These are phyloP conservation scores for Coemansia sp. DNA, from an alignment of 192 early-diverging fungal species.

Conservation along the genomic window DNA sequence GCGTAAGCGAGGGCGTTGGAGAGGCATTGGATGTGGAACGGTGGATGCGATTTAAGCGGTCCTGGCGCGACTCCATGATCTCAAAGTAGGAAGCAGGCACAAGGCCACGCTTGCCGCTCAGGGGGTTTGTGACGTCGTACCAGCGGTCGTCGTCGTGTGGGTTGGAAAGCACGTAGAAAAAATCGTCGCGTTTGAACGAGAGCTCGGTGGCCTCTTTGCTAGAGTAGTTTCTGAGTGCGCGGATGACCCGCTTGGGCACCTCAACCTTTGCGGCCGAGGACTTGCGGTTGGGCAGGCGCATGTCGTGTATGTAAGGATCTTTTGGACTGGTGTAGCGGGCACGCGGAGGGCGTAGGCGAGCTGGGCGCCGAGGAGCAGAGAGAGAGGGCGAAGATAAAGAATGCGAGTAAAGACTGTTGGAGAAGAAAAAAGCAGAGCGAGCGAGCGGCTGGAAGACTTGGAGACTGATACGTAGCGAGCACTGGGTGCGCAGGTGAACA, in stretches of 20 bases:
- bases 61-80: conserved; percentile 55
- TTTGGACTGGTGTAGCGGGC: not conserved
- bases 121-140: conserved; percentile 75
- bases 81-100: conserved; percentile 74
- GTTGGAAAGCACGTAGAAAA: conserved; percentile 68
- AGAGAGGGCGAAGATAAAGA: conserved; percentile 8
- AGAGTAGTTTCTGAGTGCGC: conserved; percentile 65
- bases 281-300: conserved; percentile 34
- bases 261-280: conserved; percentile 36
- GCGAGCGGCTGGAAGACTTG: not conserved
- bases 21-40: conserved; percentile 46
- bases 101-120: conserved; percentile 64
- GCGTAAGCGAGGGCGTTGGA: conserved; percentile 6
- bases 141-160: conserved; percentile 67
- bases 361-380: not conserved
- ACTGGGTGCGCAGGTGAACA: not conserved
- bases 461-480: not conserved
- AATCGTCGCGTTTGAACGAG: conserved; percentile 73
- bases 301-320: not conserved
- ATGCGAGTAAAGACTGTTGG: not conserved
- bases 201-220: conserved; percentile 60
- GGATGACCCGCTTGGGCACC: conserved; percentile 72
- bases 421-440: not conserved
- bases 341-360: not conserved
- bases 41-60: conserved; percentile 48